Base-by-base conservation (phyloP, 768 basidiomycete genomes). In the Boletus fagicola region DNA sequence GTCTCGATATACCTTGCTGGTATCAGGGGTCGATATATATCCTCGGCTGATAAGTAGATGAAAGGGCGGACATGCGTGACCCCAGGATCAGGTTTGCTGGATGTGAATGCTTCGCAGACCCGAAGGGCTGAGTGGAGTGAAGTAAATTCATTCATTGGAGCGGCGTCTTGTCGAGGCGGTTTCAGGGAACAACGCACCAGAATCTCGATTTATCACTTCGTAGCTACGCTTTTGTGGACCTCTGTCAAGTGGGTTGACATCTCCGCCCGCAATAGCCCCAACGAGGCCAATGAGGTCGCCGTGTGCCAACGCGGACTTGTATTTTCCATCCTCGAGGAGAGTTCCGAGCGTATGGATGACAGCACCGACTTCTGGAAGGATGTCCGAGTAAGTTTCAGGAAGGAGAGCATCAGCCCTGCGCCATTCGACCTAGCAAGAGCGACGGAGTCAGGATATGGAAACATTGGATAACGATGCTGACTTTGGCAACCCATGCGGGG, bases 341-440 rank as follows among this genome's bases (percentile, higher is more conserved):
- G 88, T 92, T 45, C 97, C 97, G 20, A 98, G 79, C 1, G 97
- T 96, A 70, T 98, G 94, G 38, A 99, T 93, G 30, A 98, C 88
- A 1, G 88, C 92, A 24, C 82, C 82, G 26, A 81, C 83, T 24
- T 77, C 73, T 0, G 84, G 78, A 48, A 98, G 78, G 22, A 94
- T 75, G 53, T 84, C 76, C 10, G 79, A 77, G 73, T 94, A 95
- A 13, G 85, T 79, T 56, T 83, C 76, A 0, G 94, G 93, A 35
- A 83, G 74, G 51, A 96, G 83, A 9, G 94, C 95, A 56, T 92
- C 85, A 28, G 86, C 97, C 61, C 78, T 78, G 68, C 86, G 83
- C 95, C 96, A 99, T 62, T 88, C 82, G 20, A 98, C 92, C 90
- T 94, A 72, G 47, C 5, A 43, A 49, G 24, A 51, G 58, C 24